A percentile compares a stretch with the other conserved stretches of the same genome.
Evolutionary conservation across 2,329 filamentous ascomycete genomes (phyloP).

Genomic region (Raffaelea albimanens): DNA sequence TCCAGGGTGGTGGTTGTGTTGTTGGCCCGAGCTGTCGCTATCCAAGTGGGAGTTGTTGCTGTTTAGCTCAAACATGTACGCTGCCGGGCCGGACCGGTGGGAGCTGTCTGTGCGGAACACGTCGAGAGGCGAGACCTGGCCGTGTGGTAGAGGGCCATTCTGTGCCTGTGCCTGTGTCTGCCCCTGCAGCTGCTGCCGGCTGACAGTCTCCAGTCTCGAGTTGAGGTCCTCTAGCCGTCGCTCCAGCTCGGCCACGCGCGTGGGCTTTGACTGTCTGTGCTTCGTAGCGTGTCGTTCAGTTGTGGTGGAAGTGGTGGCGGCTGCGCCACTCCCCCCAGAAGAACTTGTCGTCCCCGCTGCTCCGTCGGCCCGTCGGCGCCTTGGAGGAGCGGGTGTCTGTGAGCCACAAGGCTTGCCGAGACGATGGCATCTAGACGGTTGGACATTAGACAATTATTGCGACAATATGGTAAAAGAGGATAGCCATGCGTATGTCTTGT

Average conservation of each 20-base stretch:
- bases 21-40: too few relatives aligned
- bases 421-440: slow-evolving; percentile 31
- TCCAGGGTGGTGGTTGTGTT: too few relatives aligned
- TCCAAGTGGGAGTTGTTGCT: too few relatives aligned
- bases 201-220: slow-evolving; percentile 28
- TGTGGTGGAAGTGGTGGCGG: not conserved
- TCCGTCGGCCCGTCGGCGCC: slow-evolving; percentile 27
- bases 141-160: too few relatives aligned
- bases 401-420: slow-evolving; percentile 36
- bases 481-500: not conserved
- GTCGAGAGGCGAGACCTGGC: not conserved
- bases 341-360: not conserved
- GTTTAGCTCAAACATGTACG: not conserved
- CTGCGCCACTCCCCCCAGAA: not conserved
- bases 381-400: slow-evolving; percentile 37
- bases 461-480: not conserved
- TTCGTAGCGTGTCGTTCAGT: too few relatives aligned
- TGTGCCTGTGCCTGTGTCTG: slow-evolving; percentile 6
- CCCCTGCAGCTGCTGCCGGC: slow-evolving; percentile 8
- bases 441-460: not conserved
- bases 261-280: slow-evolving; percentile 28
- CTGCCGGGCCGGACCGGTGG: too few relatives aligned
- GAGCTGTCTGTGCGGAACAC: too few relatives aligned
- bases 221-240: slow-evolving; percentile 39
- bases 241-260: slow-evolving; percentile 40